phyloP scores from a whole-genome alignment of 2,329 filamentous ascomycete species.

The Cladosporium sp. region DNA sequence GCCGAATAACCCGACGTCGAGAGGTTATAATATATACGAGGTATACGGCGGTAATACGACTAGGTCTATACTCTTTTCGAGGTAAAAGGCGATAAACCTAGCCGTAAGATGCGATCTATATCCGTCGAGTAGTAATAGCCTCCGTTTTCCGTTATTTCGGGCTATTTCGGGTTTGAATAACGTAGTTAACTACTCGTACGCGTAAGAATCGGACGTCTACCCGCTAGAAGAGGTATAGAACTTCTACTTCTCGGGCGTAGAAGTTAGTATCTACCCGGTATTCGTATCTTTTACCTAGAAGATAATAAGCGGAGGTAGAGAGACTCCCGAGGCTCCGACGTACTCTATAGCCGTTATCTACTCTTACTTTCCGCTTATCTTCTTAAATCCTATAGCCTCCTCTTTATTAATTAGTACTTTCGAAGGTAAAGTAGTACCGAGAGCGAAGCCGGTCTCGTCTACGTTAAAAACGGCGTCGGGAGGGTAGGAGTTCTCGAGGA shows the following conservation, averaged over 20 bases:
- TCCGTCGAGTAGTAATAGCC: conserved; percentile 1
- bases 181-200: neutral
- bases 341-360: conserved; percentile 16
- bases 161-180: neutral
- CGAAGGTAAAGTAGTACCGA: conserved; percentile 2
- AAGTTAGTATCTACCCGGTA: conserved; percentile 5
- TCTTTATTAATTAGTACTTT: conserved; percentile 5
- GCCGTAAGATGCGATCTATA: neutral
- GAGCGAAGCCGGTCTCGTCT: neutral
- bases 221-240: conserved; percentile 2
- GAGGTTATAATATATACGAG: neutral
- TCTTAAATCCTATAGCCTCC: too few relatives aligned
- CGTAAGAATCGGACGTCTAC: conserved; percentile 1
- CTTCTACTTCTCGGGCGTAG: neutral
- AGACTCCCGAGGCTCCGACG: conserved; percentile 7
- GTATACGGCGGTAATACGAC: neutral
- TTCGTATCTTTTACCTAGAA: conserved; percentile 13
- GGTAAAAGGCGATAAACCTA: conserved; percentile 2
- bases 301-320: conserved; percentile 13
- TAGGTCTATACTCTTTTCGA: conserved; percentile 1
- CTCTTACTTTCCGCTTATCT: too few relatives aligned
- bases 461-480: neutral
- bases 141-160: too few relatives aligned
- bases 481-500: neutral
- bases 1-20: conserved; percentile 1